Base-by-base conservation (phyloP, 2,329 filamentous ascomycete genomes). In the Podosphaera aphanis region DNA sequence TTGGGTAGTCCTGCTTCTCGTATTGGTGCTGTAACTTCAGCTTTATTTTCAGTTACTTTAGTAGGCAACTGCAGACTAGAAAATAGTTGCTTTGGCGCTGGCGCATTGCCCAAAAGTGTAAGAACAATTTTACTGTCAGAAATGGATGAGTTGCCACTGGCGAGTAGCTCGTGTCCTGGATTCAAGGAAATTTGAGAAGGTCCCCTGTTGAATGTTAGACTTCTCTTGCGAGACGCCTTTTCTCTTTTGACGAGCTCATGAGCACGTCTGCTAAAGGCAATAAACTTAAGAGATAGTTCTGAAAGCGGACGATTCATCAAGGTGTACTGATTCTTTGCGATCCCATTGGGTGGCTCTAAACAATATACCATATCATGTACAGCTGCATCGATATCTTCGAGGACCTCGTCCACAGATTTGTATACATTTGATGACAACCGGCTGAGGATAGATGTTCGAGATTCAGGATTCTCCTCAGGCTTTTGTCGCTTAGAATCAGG, bases 1-100 rank as follows among this genome's bases (percentile, higher is more conserved):
- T 74, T 77, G 0, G 86, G 86, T 21, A 94, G 64, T 18, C 66
- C 70, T 33, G 70, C 66, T 55, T 83, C 79, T 44, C 72, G 69
- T 8, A 84, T 62, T 10, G 69, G 64, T 42, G 61, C 62, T 48
- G 60, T 46, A 15, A 55, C 48, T 8, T 56, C 54, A 35, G 56
- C 51, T 8, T 47, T 46, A 41, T 53, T 52, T 29, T 55, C 55
- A 1, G 61, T 59, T 38, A 65, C 55, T 29, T 62, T 59, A 1
- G 56, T 50, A 11, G 66, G 63, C 46, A 71, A 67, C 51, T 80
- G 82, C 43, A 93, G 66, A 60, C 86, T 93, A 3, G 88, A 93
- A 59, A 90, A 94, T 3, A 94, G 66, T 49, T 88, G 81, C 53
- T 77, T 79, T 31, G 81, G 71, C 40, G 76, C 75, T 1, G 78